Evolutionary conservation across 768 basidiomycete genomes (phyloP), one percentile per base, ranked within the genome.

Genomic region (Trametes gibbosa): DNA sequence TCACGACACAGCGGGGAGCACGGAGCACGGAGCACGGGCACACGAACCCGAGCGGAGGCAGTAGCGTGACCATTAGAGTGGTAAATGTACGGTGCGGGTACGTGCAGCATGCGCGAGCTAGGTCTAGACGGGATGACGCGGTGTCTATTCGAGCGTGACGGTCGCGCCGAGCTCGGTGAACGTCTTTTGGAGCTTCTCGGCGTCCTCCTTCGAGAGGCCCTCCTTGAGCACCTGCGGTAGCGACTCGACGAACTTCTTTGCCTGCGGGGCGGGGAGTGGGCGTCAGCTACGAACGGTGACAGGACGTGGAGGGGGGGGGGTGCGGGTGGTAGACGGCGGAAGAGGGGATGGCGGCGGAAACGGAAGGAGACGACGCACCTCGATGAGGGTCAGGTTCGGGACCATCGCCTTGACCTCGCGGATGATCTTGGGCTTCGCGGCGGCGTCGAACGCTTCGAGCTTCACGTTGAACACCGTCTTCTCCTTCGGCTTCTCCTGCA

Each of bases 211-310:
- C 23, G 92, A 80, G 58, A 97, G 70, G 72, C 92, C 92, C 77
- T 98, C 97, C 77, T 98, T 99, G 68, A 99, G 78, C 5, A 88
- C 76, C 76, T 98, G 89, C 23, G 97, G 97, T 65, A 92, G 74
- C 17, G 92, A 93, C 75, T 99, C 97, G 45, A 98, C 97, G 68
- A 98, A 96, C 76, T 97, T 99, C 84, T 99, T 99, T 24, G 97
- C 97, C 97, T 99, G 69, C 25, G 32, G 29, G n/a, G 4, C 10
- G 29, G 12, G 35, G 35, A 46, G 2, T 13, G 6, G n/a, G 19
- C 34, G 39, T 13, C 4, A 25, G 21, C 13, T 17, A 23, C 56
- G 37, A 1, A 13, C 10, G 19, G 51, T 14, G 13, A 32, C 21
- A 32, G 29, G 42, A 5, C 10, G 21, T 42, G 19, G 16, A 39